Percentiles rank a stretch among this genome's conserved stretches.
These are phyloP conservation scores for Colletotrichum incanum DNA, from an alignment of 2,329 filamentous ascomycete species.

Conservation along the genomic window DNA sequence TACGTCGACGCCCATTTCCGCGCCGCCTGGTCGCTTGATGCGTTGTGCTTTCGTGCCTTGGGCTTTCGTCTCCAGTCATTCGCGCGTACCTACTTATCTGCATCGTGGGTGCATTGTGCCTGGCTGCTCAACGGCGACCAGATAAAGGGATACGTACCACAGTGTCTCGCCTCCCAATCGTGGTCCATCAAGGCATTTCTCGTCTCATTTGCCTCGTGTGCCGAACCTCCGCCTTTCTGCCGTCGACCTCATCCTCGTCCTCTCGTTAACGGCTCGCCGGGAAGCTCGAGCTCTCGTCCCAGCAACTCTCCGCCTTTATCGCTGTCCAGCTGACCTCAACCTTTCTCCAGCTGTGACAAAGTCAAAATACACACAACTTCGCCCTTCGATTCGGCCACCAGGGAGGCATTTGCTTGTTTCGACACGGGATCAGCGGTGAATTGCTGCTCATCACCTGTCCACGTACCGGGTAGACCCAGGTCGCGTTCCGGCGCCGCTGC, in stretches of 20 bases:
- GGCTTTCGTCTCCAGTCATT: background rate
- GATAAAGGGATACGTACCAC: constrained; percentile 11
- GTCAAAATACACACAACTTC: constrained; percentile 31
- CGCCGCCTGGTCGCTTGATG: constrained; percentile 4
- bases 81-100: background rate
- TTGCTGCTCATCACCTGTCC: constrained; percentile 33
- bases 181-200: constrained; percentile 8
- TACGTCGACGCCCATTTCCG: constrained; percentile 32
- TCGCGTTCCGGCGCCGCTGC: constrained; percentile 15
- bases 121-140: background rate
- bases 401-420: constrained; percentile 18
- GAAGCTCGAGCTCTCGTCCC: constrained; percentile 32
- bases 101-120: background rate
- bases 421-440: constrained; percentile 34
- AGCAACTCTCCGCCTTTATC: constrained; percentile 15
- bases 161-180: background rate
- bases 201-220: constrained; percentile 34
- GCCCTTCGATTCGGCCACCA: constrained; percentile 23
- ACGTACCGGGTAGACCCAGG: constrained; percentile 33
- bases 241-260: constrained; percentile 7
- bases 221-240: constrained; percentile 30
- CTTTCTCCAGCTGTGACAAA: constrained; percentile 41
- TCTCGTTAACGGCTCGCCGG: constrained; percentile 8
- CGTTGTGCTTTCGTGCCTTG: background rate
- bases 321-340: constrained; percentile 41